Conservation (phyloP, 192 early-diverging fungal genomes). For the Piromyces finnis region DNA sequence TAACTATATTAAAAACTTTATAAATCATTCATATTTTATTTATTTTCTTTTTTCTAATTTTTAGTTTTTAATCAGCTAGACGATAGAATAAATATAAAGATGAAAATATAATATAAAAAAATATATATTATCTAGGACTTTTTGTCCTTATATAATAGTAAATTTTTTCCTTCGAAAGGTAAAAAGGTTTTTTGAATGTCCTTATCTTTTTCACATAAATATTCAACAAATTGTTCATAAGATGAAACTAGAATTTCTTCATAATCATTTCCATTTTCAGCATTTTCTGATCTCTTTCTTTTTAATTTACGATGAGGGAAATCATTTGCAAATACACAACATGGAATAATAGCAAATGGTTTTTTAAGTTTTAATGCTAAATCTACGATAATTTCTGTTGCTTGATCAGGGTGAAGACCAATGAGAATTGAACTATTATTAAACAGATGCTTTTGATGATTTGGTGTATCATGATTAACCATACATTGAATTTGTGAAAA, state of each 20-base stretch:
- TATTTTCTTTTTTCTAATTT: too few species aligned
- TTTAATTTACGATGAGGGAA: conserved; percentile 18
- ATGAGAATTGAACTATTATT: conserved; percentile 18
- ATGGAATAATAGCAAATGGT: conserved; percentile 36
- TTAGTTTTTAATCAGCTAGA: too few species aligned
- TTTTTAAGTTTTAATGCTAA: conserved; percentile 16
- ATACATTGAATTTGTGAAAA: not conserved
- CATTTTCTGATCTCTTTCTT: not conserved
- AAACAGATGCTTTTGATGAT: conserved; percentile 5
- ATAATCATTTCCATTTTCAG: not conserved
- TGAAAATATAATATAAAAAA: too few species aligned
- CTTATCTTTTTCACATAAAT: not conserved
- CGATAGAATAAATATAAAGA: too few species aligned
- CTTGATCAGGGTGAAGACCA: conserved; percentile 37
- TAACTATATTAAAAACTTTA: too few species aligned
- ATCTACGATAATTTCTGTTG: conserved; percentile 37
- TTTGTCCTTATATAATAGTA: not conserved
- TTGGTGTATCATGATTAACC: conserved; percentile 3
- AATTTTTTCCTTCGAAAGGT: not conserved
- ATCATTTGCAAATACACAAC: conserved; percentile 35
- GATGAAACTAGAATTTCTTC: not conserved
- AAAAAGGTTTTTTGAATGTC: not conserved
- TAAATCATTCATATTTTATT: too few species aligned
- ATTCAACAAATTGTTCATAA: not conserved
- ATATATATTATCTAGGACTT: too few species aligned